Evolutionary conservation across 306 rosid genomes (phyloP), one percentile per base, ranked within the genome.

Genomic region (Hippophae gyantsensis): DNA sequence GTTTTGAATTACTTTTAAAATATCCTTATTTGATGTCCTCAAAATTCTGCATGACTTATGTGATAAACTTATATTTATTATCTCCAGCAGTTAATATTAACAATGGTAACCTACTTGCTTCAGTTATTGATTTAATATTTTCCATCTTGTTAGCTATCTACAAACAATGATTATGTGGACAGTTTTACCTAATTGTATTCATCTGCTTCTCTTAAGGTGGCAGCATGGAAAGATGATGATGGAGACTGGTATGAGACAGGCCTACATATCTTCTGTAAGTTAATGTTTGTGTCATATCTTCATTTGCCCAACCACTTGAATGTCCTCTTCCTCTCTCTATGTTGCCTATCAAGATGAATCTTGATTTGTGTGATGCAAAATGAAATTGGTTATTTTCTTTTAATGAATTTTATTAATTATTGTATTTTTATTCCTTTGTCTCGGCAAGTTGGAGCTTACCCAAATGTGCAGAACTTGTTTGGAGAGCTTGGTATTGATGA

Each of bases 221-320:
- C 96, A 61, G 98, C 98, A 8, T 92, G 98, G 98, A 81, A 92
- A 85, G 98, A 92, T 76, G 63, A 85, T 9, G 95, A 87, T 69
- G 98, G 98, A 69, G 98, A 92, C 62, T 87, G 96, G 96, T 92
- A 85, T 13, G 98, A 92, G 77, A 92, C 98, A 13, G 98, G 98
- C 67, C 81, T 92, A 42, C 98, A 92, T 70, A 92, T 92, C 72
- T 92, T 92, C 74, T 92, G 98, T 92, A 78, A 83, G 96, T 78
- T 75, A 57, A 49, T 66, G 50, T 38, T 45, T 45, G 18, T 54
- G 23, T 48, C 10, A 55, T 11, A 42, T 7, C 7, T 18, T 47
- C 0, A 6, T 12, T 60, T 63, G 56, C 60, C 11, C n/a, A 48
- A 4, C 42, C 48, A 8, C 42, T 14, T 57, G 10, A 10, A 44